Evolutionary conservation across 805 yeast species (phyloP).

Genomic region (Ogataea philodendri): DNA sequence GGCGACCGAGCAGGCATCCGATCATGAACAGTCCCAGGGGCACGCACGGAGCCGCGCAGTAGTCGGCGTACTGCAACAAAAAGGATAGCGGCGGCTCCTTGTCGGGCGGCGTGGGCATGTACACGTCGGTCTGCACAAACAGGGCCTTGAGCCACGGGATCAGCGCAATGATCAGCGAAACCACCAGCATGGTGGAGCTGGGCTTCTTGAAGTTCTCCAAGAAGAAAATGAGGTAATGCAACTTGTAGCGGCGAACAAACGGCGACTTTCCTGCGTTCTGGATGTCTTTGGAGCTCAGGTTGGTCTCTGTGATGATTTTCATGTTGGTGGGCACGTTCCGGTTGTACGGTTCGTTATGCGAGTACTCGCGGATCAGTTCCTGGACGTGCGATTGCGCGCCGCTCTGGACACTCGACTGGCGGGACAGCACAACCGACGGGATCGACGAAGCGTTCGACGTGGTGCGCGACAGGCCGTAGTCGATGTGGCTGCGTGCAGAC

Average conservation of each 20-base stretch:
- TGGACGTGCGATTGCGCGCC: conserved; percentile 26
- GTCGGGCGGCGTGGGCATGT: conserved; percentile 45
- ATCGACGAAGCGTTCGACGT: conserved; percentile 7
- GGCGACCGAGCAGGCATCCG: conserved; percentile 54
- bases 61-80: conserved; percentile 46
- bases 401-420: conserved; percentile 7
- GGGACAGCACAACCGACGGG: conserved; percentile 6
- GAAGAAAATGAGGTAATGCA: conserved; percentile 33
- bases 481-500: conserved; percentile 28
- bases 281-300: conserved; percentile 28
- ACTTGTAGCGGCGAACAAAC: conserved; percentile 31
- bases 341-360: conserved; percentile 35
- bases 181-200: conserved; percentile 44
- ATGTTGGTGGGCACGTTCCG: conserved; percentile 27
- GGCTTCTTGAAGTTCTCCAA: conserved; percentile 50
- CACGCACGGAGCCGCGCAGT: conserved; percentile 52
- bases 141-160: conserved; percentile 54
- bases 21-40: conserved; percentile 52
- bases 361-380: conserved; percentile 35
- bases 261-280: conserved; percentile 26
- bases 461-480: conserved; percentile 4
- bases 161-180: conserved; percentile 48
- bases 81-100: conserved; percentile 53
- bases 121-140: conserved; percentile 36
- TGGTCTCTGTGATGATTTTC: conserved; percentile 36